Base-by-base conservation (phyloP, 192 early-diverging fungal genomes). In the Cetraspora pellucida region DNA sequence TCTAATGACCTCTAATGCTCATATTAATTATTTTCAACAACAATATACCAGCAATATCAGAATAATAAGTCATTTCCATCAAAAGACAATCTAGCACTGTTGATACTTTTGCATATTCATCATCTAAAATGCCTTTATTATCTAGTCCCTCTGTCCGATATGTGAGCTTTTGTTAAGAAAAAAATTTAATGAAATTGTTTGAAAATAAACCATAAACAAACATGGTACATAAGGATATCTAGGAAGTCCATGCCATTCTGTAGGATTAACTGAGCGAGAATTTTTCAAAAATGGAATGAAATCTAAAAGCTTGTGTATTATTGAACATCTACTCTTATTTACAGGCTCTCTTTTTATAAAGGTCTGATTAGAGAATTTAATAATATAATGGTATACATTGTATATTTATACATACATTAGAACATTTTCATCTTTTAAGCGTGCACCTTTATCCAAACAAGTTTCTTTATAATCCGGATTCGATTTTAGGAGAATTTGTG, bases 71-170 rank as follows among this genome's bases (percentile, higher is more conserved):
- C 23, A 93, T 31, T 4, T 84, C 83, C 43, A 92, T 74, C 50
- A 80, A 57, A 16, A 80, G 83, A 58, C 86, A 88, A 65, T 91
- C 89, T 7, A 95, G 69, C 8, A 92, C 69, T 17, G 82, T 88
- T 14, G 82, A 81, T 4, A 92, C 86, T 77, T 84, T 86, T 4
- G 91, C 93, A 75, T 95, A 95, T 60, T 95, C 91, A 17, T 83
- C 78, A 30, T 58, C 58, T 16, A 58, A n/a, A 1, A 30, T 37
- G 58, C 37, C 45, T 44, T 65, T 37, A 10, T 23, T 37, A 45
- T 44, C 37, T 16, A n/a, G 8, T 27, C 3, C 21, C 55, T 47
- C 77, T 65, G 80, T 31, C 52, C 77, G 65, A 55, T 81, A 27
- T 74, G 78, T 50, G 77, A 81, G 23, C 78, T 58, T 25, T 77